phyloP scores from a whole-genome alignment of 371 early-diverging fungal species.

The Neoconidiobolus thromboides region DNA sequence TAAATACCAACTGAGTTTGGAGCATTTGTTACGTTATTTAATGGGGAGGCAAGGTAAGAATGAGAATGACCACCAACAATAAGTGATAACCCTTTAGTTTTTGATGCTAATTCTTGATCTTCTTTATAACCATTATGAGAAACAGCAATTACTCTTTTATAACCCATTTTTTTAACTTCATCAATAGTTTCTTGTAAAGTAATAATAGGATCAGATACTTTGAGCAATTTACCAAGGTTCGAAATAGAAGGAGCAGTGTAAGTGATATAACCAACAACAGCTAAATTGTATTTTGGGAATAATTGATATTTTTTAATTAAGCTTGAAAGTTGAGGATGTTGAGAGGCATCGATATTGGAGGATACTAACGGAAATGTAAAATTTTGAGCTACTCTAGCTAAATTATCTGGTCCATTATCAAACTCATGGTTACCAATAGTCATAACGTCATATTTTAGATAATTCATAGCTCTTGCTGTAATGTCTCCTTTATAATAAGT shows the following conservation, averaged over 20 bases:
- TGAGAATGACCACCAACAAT: constrained; percentile 65
- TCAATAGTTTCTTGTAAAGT: constrained; percentile 36
- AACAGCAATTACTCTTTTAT: constrained; percentile 36
- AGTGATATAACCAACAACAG: constrained; percentile 47
- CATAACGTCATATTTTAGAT: constrained; percentile 28
- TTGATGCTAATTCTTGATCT: constrained; percentile 34
- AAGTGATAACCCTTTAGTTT: constrained; percentile 24
- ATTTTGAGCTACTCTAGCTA: constrained; percentile 23
- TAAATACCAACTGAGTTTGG: constrained; percentile 24
- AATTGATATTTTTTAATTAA: constrained; percentile 42
- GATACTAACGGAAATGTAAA: constrained; percentile 40
- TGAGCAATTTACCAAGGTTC: constrained; percentile 18
- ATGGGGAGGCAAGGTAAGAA: constrained; percentile 25
- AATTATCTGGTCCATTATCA: constrained; percentile 33
- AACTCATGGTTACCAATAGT: constrained; percentile 55
- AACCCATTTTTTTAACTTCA: constrained; percentile 28
- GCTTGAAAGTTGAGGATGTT: constrained; percentile 18
- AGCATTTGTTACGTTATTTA: background rate
- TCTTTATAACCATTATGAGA: constrained; percentile 48
- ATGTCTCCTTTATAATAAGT: constrained; percentile 25
- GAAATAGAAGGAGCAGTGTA: constrained; percentile 33
- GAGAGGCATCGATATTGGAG: constrained; percentile 31
- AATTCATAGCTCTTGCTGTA: constrained; percentile 30
- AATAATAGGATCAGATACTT: constrained; percentile 23
- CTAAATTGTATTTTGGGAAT: constrained; percentile 32